Evolutionary conservation across 23 red algal genomes (phyloP).

Genomic region (Gracilaria gracilis): DNA sequence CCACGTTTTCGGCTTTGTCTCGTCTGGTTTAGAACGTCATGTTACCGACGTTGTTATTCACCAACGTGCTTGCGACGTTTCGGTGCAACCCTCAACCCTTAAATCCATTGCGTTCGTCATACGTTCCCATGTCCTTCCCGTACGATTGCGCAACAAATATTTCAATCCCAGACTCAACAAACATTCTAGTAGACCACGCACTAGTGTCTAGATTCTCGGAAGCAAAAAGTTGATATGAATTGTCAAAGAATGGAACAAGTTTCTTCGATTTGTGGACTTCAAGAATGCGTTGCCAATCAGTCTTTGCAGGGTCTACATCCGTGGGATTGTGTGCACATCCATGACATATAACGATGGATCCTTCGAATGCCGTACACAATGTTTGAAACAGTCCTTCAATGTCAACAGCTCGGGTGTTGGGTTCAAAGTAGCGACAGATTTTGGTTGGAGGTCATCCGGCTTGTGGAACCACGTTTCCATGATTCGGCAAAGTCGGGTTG

Average conservation of each 20-base stretch:
- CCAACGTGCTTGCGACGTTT: slow-evolving; percentile 60
- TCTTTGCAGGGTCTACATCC: slow-evolving; percentile 77
- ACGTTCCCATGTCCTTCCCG: slow-evolving; percentile 98
- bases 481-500: slow-evolving; percentile 89
- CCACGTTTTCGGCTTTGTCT: slow-evolving; percentile 31
- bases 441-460: slow-evolving; percentile 55
- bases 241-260: slow-evolving; percentile 93
- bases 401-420: slow-evolving; percentile 78
- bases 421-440: slow-evolving; percentile 85
- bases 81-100: too few species aligned
- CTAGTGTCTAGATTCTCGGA: slow-evolving; percentile 77
- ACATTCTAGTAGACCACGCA: slow-evolving; percentile 67
- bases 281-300: slow-evolving; percentile 78
- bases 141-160: slow-evolving; percentile 88
- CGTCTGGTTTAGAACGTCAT: slow-evolving; percentile 57
- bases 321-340: slow-evolving; percentile 99
- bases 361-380: slow-evolving; percentile 56
- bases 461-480: slow-evolving; percentile 79
- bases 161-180: slow-evolving; percentile 85
- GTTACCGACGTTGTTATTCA: slow-evolving; percentile 62
- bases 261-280: slow-evolving; percentile 38
- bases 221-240: slow-evolving; percentile 97
- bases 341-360: slow-evolving; percentile 89
- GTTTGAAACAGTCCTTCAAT: slow-evolving; percentile 68
- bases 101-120: slow-evolving; percentile 91